Evolutionary conservation across 495 filamentous ascomycete genomes (phyloP), one percentile per base, ranked within the genome.

Genomic region (Parmelia sp.): DNA sequence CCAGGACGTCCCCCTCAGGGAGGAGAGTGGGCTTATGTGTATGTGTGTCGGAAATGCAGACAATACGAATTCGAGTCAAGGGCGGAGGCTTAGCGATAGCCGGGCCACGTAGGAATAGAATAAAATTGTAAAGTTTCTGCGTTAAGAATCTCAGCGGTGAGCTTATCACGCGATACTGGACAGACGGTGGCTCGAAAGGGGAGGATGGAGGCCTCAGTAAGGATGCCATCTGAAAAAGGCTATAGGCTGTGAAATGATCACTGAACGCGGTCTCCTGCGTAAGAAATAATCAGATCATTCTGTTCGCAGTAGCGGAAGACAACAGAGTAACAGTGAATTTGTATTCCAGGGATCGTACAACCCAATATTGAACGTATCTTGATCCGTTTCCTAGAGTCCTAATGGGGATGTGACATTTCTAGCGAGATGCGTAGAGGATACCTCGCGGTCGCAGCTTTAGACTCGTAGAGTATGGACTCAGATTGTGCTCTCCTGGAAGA

Each of bases 11-110:
- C 27, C 91, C 93, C 29, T 83, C 74, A 0, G 91, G 90, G 0
- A 96, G 74, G 33, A 82, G 79, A 1, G 70, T 67, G 33, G 84
- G 84, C 74, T 90, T 79, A 31, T 82, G 75, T 21, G 80, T 83
- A 72, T 97, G 93, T 11, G 93, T 96, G 74, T 97, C 93, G 1
- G 91, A 94, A 44, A 97, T 86, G 71, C 89, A 96, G 58, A 97
- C 88, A 40, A 97, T 81, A 40, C 86, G 83, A 68, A 96, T 87
- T 0, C 83, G 79, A 0, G 73, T 77, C 19, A 74, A 73, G 55
- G 78, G 71, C 35, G 77, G 76, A 1, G 84, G 79, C 21, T 83
- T 77, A 8, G 74, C 77, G 60, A 81, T 81, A 5, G 88, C 81
- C 44, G 80, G 73, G 1, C 86, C 84, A 31, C 89, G 84, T 23